Evolutionary conservation across 805 yeast genomes (phyloP).

Genomic region (Sugiyamaella marilandica): DNA sequence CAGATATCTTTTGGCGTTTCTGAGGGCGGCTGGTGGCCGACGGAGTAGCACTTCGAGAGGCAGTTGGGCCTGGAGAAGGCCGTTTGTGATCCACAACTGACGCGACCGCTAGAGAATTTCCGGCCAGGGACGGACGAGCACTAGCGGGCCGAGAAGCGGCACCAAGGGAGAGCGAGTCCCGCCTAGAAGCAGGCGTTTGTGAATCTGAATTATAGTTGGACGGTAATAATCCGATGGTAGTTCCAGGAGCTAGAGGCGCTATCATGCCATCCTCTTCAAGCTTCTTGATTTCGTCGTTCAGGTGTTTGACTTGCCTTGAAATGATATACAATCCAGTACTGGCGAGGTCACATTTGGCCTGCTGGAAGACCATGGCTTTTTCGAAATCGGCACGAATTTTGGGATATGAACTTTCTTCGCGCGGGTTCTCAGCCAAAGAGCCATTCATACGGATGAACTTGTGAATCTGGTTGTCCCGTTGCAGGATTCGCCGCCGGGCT

Average conservation of each 20-base stretch:
- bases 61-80: slow-evolving; percentile 11
- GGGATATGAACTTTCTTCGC: slow-evolving; percentile 61
- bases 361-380: slow-evolving; percentile 57
- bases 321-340: slow-evolving; percentile 78
- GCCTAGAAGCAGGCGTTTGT: slow-evolving; percentile 7
- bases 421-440: slow-evolving; percentile 72
- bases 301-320: slow-evolving; percentile 63
- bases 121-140: background rate
- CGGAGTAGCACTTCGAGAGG: slow-evolving; percentile 18
- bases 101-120: background rate
- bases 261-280: slow-evolving; percentile 78
- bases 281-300: slow-evolving; percentile 71
- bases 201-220: slow-evolving; percentile 5
- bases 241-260: slow-evolving; percentile 35
- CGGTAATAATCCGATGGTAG: slow-evolving; percentile 7
- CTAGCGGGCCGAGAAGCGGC: background rate
- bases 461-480: slow-evolving; percentile 74
- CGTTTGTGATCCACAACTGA: slow-evolving; percentile 3
- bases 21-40: slow-evolving; percentile 14
- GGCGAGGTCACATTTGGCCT: slow-evolving; percentile 72
- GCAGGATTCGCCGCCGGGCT: slow-evolving; percentile 57
- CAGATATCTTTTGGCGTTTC: slow-evolving; percentile 18
- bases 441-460: slow-evolving; percentile 81
- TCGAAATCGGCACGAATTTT: slow-evolving; percentile 67
- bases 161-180: slow-evolving; percentile 8